Base-by-base conservation (phyloP, 345 rosid species). In the Chamaenerion angustifolium region DNA sequence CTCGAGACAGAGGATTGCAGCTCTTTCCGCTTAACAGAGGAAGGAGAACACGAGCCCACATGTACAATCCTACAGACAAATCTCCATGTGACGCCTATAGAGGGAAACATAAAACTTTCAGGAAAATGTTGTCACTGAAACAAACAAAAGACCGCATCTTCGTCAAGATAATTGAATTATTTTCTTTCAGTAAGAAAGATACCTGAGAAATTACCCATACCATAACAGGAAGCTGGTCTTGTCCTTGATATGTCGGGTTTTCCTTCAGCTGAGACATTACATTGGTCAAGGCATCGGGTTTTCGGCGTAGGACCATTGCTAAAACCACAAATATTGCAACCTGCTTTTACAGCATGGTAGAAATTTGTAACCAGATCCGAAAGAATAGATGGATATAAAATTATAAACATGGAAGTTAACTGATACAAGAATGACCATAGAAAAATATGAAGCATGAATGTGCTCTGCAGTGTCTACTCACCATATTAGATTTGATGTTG, bases 181-280 rank as follows among this genome's bases (percentile, higher is more conserved):
- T 21, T 21, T 7, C 8, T 31, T 31, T 31, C 37, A 31, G 37
- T 31, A 31, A 31, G 37, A 31, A 31, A 5, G 8, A 31, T 61
- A 83, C 92, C 83, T 80, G 87, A 40, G 73, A 65, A 57, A 83
- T 61, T 65, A 59, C 63, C 92, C 92, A 83, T 45, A 68, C 73
- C 40, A 59, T 61, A 48, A 80, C 64, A 2, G 78, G 71, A 55
- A 83, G 75, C 55, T 79, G 80, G 65, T 83, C 84, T 59, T 73
- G 84, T 55, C 93, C 92, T 50, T 71, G 78, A 67, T 77, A 77
- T 68, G 73, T 79, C 8, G 77, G 51, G 63, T 56, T 64, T 52
- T 73, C 84, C 60, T 71, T 70, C 48, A 75, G 48, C 31, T 43
- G 58, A 11, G 84, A 70, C 64, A 68, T 51, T 55, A 73, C 56